These are phyloP conservation scores for Penium margaritaceum DNA, from an alignment of 139 green algal species.

Conservation along the genomic window DNA sequence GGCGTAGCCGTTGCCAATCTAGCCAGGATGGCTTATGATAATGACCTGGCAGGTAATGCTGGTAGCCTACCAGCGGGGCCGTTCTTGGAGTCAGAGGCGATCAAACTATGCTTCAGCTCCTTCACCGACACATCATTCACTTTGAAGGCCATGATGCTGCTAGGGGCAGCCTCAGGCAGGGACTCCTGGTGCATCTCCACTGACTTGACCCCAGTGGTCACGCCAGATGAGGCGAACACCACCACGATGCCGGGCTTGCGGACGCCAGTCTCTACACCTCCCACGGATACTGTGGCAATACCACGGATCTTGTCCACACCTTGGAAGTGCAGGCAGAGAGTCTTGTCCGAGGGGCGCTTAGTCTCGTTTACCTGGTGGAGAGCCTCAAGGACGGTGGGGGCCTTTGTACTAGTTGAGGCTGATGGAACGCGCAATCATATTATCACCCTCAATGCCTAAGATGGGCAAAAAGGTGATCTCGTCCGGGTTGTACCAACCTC, in stretches of 20 bases:
- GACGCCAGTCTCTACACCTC: slow-evolving; percentile 89
- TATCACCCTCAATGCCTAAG: slow-evolving; percentile 96
- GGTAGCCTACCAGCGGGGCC: slow-evolving; percentile 56
- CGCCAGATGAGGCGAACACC: slow-evolving; percentile 60
- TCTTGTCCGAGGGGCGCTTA: slow-evolving; percentile 37
- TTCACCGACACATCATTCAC: slow-evolving; percentile 73
- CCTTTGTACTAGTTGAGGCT: slow-evolving; percentile 92
- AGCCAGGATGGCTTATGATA: slow-evolving; percentile 63
- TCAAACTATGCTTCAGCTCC: slow-evolving; percentile 41
- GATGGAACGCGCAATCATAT: slow-evolving; percentile 86
- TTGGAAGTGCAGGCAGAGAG: slow-evolving; percentile 42
- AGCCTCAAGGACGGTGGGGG: slow-evolving; percentile 60
- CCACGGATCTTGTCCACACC: slow-evolving; percentile 98
- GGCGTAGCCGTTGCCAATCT: slow-evolving; percentile 59
- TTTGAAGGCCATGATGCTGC: slow-evolving; percentile 99
- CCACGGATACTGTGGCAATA: slow-evolving; percentile 91
- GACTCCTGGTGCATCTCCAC: slow-evolving; percentile 99
- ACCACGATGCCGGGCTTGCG: slow-evolving; percentile 86
- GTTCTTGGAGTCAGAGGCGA: slow-evolving; percentile 63
- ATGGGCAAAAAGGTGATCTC: slow-evolving; percentile 89
- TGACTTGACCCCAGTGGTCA: slow-evolving; percentile 91
- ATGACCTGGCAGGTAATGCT: slow-evolving; percentile 64
- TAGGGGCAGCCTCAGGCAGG: slow-evolving; percentile 69
- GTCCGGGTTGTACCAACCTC: slow-evolving; percentile 73
- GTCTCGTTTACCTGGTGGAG: slow-evolving; percentile 46